These are phyloP conservation scores for Evernia prunastri DNA, from an alignment of 495 filamentous ascomycete genomes.

Conservation along the genomic window DNA sequence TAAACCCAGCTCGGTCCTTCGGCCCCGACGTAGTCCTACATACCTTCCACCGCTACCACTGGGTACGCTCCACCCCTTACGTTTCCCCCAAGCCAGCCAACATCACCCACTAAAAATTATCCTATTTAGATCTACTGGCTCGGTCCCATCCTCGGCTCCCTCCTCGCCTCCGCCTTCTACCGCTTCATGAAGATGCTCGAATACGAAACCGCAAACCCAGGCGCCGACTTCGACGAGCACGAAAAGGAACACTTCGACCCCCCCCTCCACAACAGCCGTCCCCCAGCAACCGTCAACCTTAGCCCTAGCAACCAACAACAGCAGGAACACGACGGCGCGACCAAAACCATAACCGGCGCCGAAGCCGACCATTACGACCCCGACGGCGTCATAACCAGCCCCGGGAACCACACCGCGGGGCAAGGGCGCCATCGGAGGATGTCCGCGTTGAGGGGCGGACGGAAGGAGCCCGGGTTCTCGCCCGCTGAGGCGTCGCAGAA, in stretches of 20 bases:
- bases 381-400: neutral
- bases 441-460: neutral
- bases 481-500: neutral
- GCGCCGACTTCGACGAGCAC: constrained; percentile 45
- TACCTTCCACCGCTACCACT: constrained; percentile 29
- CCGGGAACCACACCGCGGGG: neutral
- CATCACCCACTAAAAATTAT: neutral
- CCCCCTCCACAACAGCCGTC: neutral
- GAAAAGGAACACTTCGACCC: constrained; percentile 14
- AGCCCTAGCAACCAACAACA: neutral
- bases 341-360: neutral
- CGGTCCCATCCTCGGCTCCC: constrained; percentile 57
- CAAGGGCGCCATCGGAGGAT: neutral
- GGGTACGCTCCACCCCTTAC: constrained; percentile 24
- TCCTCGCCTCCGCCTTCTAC: constrained; percentile 65
- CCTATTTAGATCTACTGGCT: constrained; percentile 47
- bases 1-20: constrained; percentile 44
- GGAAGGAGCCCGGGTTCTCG: neutral
- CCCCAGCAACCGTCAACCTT: constrained; percentile 24
- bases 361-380: neutral
- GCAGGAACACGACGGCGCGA: neutral
- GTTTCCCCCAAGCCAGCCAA: neutral
- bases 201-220: constrained; percentile 74
- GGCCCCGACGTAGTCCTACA: constrained; percentile 33
- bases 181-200: constrained; percentile 59